Base-by-base conservation (phyloP, 495 filamentous ascomycete species). In the Aspergillus panamensis region DNA sequence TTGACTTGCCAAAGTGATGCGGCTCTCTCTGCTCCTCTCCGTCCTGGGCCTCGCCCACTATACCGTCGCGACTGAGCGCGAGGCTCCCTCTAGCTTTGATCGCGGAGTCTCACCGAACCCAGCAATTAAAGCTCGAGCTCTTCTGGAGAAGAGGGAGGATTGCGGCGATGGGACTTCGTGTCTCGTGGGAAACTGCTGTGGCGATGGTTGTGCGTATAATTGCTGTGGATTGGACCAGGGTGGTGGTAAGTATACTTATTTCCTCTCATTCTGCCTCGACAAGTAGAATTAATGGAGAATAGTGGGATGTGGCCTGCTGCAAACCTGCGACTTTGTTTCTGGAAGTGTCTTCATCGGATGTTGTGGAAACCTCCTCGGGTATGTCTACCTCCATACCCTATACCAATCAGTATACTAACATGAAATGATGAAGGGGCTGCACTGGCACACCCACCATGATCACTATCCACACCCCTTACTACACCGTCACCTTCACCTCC, bases 301-400 rank as follows among this genome's bases (percentile, higher is more conserved):
- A 53, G 57, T 53, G 12, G 49, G 48, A 1, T 53, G 49, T 25
- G 40, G 49, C 3, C 9, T 59, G 6, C 35, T 39, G 3, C 6
- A 39, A 39, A 39, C 35, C 10, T 39, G 35, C 40, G n/a, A 59
- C 6, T 59, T 59, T 25, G 10, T 45, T 6, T 21, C 20, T 20
- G 49, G 50, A 17, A 59, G 47, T 39, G 57, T 59, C 0, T 59
- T 59, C 17, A 48, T 59, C 49, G 57, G 57, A 29, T 59, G 57
- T 14, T 59, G 57, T 50, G 47, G 19, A 16, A 57, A 42, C 8
- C 19, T 47, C 8, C n/a, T 45, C 0, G 35, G 47, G 48, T 51
- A 30, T 17, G 48, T 58, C 42, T 17, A 20, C 17, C 8, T n/a
- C 17, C 16, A 1, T 45, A 9, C 42, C 1, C 42, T 6, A 8